These are phyloP conservation scores for Rhipidocladum racemiflorum DNA, from an alignment of 176 grass and related monocot species.

Conservation along the genomic window DNA sequence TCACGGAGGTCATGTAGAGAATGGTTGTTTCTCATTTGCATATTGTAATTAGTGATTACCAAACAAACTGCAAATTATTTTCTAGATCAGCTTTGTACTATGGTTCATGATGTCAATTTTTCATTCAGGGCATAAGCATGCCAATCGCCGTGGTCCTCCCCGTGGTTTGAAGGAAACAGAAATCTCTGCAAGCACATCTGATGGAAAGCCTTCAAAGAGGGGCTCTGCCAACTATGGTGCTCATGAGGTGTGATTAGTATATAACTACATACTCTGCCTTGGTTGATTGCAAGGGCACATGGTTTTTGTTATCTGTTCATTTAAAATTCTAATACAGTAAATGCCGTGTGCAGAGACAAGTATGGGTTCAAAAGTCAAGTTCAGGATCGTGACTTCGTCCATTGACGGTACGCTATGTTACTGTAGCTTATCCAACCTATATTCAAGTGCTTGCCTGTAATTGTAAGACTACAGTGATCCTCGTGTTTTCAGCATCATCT, in stretches of 20 bases:
- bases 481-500: conserved; percentile 4
- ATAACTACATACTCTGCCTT: conserved; percentile 27
- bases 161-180: conserved; percentile 74
- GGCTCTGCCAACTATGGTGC: conserved; percentile 59
- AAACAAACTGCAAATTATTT: conserved; percentile 9
- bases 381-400: conserved; percentile 62
- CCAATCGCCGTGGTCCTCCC: conserved; percentile 60
- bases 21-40: conserved; percentile 52
- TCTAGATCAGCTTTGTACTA: background rate
- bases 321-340: conserved; percentile 4
- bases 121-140: conserved; percentile 70
- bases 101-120: conserved; percentile 10
- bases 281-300: conserved; percentile 8
- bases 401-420: conserved; percentile 41
- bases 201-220: conserved; percentile 83
- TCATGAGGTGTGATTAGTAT: conserved; percentile 67
- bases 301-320: background rate
- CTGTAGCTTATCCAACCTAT: conserved; percentile 8
- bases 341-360: conserved; percentile 72
- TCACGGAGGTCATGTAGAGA: conserved; percentile 55
- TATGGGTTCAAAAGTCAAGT: conserved; percentile 99
- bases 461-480: background rate
- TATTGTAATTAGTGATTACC: background rate
- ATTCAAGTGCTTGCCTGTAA: background rate
- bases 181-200: conserved; percentile 49